A percentile compares a stretch with the other conserved stretches of the same genome.
phyloP scores from a whole-genome alignment of 2,329 filamentous ascomycete genomes.

The Fusarium kyushuense region DNA sequence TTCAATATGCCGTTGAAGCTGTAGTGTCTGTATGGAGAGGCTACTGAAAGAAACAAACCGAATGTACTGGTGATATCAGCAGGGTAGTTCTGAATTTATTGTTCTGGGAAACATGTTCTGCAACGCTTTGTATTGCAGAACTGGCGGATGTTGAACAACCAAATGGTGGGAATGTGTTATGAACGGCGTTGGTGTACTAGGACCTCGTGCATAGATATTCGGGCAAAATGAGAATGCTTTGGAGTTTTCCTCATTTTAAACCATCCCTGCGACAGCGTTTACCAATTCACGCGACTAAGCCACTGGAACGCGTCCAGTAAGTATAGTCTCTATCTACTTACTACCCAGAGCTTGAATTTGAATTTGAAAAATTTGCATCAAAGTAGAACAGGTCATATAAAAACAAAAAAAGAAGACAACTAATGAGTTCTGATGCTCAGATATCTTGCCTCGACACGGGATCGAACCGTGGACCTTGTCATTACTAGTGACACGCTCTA shows the following conservation, averaged over 20 bases:
- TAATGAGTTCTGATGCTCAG: rapidly evolving
- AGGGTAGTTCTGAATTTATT: not conserved
- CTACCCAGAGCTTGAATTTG: too few relatives aligned
- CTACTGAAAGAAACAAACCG: not conserved
- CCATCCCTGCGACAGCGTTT: too few relatives aligned
- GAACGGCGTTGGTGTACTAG: not conserved
- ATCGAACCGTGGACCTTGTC: slow-evolving; percentile 14
- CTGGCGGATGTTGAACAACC: not conserved
- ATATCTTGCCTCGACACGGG: not conserved
- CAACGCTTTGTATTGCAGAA: not conserved
- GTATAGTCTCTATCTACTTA: too few relatives aligned
- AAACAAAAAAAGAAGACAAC: not conserved
- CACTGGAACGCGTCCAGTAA: too few relatives aligned
- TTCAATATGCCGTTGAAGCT: rapidly evolving
- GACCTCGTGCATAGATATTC: not conserved
- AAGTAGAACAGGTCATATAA: too few relatives aligned
- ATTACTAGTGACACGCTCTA: slow-evolving; percentile 15
- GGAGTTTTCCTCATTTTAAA: not conserved
- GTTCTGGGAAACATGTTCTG: not conserved
- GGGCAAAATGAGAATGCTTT: rapidly evolving
- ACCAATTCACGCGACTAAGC: too few relatives aligned
- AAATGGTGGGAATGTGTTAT: not conserved
- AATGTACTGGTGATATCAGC: rapidly evolving
- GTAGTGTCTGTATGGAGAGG: rapidly evolving
- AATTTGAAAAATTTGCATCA: not conserved